These are phyloP conservation scores for Wallacemonas rigidus DNA, from an alignment of 208 protist species.

Conservation along the genomic window DNA sequence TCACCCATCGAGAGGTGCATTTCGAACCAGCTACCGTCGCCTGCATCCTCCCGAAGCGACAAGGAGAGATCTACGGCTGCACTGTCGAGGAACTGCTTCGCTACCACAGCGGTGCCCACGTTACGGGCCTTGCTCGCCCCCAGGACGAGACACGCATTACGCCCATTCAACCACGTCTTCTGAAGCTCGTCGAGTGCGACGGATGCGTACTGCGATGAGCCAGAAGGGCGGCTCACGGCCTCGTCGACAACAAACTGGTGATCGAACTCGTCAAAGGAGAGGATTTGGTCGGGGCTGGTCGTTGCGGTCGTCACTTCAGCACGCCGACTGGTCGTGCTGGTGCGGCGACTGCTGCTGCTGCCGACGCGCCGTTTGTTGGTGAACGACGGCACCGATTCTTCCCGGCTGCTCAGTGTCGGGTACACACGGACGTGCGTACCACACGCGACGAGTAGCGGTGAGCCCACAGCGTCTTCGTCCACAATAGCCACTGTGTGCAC, in stretches of 20 bases:
- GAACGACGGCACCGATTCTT: background rate
- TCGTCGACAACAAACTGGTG: slow-evolving; percentile 25
- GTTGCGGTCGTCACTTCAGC: background rate
- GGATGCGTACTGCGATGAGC: slow-evolving; percentile 16
- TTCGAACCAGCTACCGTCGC: background rate
- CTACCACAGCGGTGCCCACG: slow-evolving; percentile 14
- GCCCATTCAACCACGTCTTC: slow-evolving; percentile 26
- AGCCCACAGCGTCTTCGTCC: slow-evolving; percentile 29
- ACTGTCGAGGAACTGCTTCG: slow-evolving; percentile 13
- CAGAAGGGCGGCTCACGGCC: slow-evolving; percentile 28
- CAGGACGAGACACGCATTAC: slow-evolving; percentile 30
- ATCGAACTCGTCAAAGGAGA: slow-evolving; percentile 21
- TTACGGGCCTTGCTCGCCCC: slow-evolving; percentile 30
- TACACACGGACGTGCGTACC: slow-evolving; percentile 30
- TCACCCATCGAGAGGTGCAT: slow-evolving; percentile 16
- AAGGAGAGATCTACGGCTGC: slow-evolving; percentile 18
- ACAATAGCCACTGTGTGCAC: slow-evolving; percentile 26
- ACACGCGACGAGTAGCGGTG: slow-evolving; percentile 28
- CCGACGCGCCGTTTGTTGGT: background rate
- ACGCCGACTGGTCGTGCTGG: background rate
- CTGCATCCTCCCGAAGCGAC: slow-evolving; percentile 19
- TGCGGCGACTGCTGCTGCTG: background rate
- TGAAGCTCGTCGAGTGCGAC: slow-evolving; percentile 29
- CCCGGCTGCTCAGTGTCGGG: slow-evolving; percentile 17
- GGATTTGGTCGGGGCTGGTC: too few relatives aligned